Conservation (phyloP, 2,329 filamentous ascomycete species). For the Pseudocercospora fijiensis region DNA sequence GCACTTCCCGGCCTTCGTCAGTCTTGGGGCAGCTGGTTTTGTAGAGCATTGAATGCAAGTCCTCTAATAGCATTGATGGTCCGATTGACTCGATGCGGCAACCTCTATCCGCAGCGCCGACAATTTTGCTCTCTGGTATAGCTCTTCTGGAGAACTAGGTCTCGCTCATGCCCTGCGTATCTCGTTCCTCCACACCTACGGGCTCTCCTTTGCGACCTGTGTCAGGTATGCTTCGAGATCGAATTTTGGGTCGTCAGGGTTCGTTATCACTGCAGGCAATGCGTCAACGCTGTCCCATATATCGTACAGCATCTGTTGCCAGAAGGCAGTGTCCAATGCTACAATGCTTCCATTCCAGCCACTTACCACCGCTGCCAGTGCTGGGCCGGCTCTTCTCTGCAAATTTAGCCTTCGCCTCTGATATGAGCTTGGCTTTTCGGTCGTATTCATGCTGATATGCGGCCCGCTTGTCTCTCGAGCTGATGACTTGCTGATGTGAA, state of each 20-base stretch:
- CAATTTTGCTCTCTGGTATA: conserved; percentile 6
- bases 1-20: conserved; percentile 16
- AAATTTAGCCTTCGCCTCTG: conserved; percentile 89
- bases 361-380: conserved; percentile 39
- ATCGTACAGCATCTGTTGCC: background rate
- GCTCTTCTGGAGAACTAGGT: conserved; percentile 8
- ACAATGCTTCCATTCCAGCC: background rate
- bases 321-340: background rate
- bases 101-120: conserved; percentile 2
- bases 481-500: conserved; percentile 85
- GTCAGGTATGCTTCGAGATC: conserved; percentile 84
- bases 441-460: conserved; percentile 79
- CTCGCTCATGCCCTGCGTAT: background rate
- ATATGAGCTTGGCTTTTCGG: conserved; percentile 87
- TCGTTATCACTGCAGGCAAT: conserved; percentile 66
- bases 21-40: conserved; percentile 3
- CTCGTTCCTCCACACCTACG: conserved; percentile 26
- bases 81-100: background rate
- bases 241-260: conserved; percentile 85
- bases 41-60: conserved; percentile 9
- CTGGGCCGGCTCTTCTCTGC: conserved; percentile 68
- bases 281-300: background rate
- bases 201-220: conserved; percentile 54
- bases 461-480: conserved; percentile 65
- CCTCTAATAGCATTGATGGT: background rate